These are phyloP conservation scores for Turritis glabra DNA, from an alignment of 345 rosid genomes.

Conservation along the genomic window DNA sequence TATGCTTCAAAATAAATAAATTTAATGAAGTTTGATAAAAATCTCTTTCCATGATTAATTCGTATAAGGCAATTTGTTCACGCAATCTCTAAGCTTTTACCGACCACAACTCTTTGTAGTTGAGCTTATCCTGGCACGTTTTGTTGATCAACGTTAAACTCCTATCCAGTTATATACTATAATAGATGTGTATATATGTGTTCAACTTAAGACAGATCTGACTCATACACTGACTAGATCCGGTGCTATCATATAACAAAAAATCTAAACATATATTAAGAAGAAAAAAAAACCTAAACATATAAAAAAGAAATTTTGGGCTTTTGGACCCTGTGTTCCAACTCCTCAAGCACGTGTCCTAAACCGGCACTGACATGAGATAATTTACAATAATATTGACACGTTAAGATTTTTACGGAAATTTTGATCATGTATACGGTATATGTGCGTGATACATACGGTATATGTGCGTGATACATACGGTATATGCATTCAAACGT, in stretches of 20 bases:
- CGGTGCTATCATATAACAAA: too few relatives aligned
- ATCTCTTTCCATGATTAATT: not conserved
- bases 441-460: not conserved
- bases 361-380: too few relatives aligned
- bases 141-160: conserved; percentile 22
- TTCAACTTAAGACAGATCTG: too few relatives aligned
- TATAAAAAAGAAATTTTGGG: too few relatives aligned
- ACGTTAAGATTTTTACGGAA: not conserved
- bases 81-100: conserved; percentile 34
- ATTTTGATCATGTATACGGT: not conserved
- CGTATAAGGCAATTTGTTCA: conserved; percentile 22
- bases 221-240: too few relatives aligned
- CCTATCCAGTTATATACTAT: conserved; percentile 6
- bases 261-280: too few relatives aligned
- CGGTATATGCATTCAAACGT: not conserved
- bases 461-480: not conserved
- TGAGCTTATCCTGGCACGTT: conserved; percentile 22
- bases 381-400: not conserved
- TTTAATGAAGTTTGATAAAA: not conserved
- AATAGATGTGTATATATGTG: not conserved
- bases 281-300: too few relatives aligned
- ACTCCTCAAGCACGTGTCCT: too few relatives aligned
- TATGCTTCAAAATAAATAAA: conserved; percentile 1
- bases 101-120: conserved; percentile 24
- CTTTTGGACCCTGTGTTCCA: too few relatives aligned